Evolutionary conservation across 768 basidiomycete genomes (phyloP), one percentile per base, ranked within the genome.

Genomic region (Suillus sp.): DNA sequence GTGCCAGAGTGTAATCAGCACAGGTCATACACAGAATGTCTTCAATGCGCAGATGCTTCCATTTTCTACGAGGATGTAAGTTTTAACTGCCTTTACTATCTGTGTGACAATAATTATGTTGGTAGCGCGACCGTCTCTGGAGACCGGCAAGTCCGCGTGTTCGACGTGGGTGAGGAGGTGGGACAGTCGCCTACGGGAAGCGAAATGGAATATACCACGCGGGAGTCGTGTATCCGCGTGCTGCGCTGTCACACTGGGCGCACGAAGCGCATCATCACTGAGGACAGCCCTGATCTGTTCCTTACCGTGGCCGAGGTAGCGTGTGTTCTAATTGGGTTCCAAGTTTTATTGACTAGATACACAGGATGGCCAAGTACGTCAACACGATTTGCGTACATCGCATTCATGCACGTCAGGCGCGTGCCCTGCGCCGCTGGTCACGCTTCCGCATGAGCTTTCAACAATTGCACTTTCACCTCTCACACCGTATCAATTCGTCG

Each of bases 31-130:
- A 53, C 86, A 83, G 14, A 96, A 96, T 69, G 92, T 96, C 53
- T 96, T 96, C 79, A 91, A 88, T 67, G 86, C 84, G 0, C 86
- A 91, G 53, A 88, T 92, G 82, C 79, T 96, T 1, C 92, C 93
- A 0, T 78, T 84, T 66, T 91, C 92, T 13, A 84, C 87, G n/a
- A 84, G 86, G 59, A 90, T 96, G 86, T 93, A 74, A 79, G 85
- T 71, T 64, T 64, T 54, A 42, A 47, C 37, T 67, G 69, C 61
- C 64, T 70, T 62, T 63, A n/a, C 51, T 32, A 3, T 48, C 60
- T 54, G 30, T 59, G 60, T 63, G 35, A 55, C 54, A 62, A 61
- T 59, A 22, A 32, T 27, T 16, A 51, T n/a, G 20, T 34, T 50
- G 60, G 22, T 57, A 91, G 90, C 64, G 89, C 81, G 7, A 90